Conservation (phyloP, 108 stramenopile genomes). For the Cyclotella cryptica region DNA sequence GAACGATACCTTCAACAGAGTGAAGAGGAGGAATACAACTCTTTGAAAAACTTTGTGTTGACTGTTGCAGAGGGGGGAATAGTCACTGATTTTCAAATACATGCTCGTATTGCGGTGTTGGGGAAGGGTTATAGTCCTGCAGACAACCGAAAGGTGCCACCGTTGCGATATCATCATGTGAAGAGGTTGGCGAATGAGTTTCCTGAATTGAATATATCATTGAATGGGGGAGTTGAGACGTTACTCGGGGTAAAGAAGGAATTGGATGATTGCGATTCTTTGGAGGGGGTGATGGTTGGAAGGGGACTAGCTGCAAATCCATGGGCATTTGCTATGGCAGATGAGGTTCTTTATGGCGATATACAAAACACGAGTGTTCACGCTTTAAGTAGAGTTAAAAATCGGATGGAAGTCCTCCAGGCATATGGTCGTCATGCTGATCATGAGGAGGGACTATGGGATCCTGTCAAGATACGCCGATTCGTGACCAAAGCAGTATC, state of each 20-base stretch:
- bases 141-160: conserved; percentile 97
- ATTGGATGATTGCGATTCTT: conserved; percentile 60
- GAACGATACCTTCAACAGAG: conserved; percentile 68
- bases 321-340: conserved; percentile 89
- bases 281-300: conserved; percentile 90
- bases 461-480: conserved; percentile 74
- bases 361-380: too few species aligned
- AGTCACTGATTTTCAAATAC: conserved; percentile 94
- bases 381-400: conserved; percentile 33
- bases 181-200: conserved; percentile 77
- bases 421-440: conserved; percentile 83
- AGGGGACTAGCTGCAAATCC: conserved; percentile 80
- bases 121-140: conserved; percentile 90
- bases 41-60: conserved; percentile 85
- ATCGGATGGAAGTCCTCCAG: conserved; percentile 75
- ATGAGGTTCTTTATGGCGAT: conserved; percentile 63
- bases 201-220: conserved; percentile 79
- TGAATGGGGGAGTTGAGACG: conserved; percentile 91
- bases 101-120: conserved; percentile 97
- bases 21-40: conserved; percentile 83
- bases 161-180: conserved; percentile 87
- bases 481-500: conserved; percentile 80
- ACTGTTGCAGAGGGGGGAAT: conserved; percentile 81
- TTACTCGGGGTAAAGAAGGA: conserved; percentile 68
- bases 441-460: conserved; percentile 60